Conservation (phyloP, 257 asterid genomes). For the Verbena officinalis region DNA sequence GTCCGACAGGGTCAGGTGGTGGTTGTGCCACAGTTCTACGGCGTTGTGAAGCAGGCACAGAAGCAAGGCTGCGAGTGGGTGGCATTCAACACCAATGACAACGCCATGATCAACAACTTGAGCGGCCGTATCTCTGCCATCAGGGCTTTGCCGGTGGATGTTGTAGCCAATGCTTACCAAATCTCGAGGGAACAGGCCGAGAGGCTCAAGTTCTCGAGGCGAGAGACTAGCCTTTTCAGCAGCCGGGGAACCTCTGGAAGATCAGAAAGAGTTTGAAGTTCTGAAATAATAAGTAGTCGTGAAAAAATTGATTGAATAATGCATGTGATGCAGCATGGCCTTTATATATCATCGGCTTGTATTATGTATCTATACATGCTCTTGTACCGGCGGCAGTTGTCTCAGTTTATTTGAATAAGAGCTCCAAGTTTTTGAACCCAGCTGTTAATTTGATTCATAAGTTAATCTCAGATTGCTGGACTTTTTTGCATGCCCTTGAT, state of each 20-base stretch:
- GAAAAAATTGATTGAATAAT: constrained; percentile 1
- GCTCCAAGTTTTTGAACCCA: background rate
- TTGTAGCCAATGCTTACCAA: constrained; percentile 48
- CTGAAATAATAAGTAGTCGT: constrained; percentile 6
- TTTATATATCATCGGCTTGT: too few relatives aligned
- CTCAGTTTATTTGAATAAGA: background rate
- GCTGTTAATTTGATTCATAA: too few relatives aligned
- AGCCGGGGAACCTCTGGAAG: constrained; percentile 21
- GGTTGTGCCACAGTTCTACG: constrained; percentile 69
- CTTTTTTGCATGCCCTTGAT: too few relatives aligned
- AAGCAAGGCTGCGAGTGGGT: constrained; percentile 70
- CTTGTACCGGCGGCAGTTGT: background rate
- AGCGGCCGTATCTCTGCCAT: constrained; percentile 70
- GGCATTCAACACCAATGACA: constrained; percentile 65
- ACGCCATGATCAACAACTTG: constrained; percentile 68
- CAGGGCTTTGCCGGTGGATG: constrained; percentile 55
- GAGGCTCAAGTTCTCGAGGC: constrained; percentile 56
- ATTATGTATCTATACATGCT: too few relatives aligned
- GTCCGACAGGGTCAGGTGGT: constrained; percentile 55
- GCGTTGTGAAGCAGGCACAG: constrained; percentile 59
- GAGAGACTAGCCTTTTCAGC: constrained; percentile 50
- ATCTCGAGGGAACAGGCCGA: constrained; percentile 55
- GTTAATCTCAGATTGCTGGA: too few relatives aligned
- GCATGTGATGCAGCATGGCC: too few relatives aligned
- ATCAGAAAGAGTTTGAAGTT: constrained; percentile 11